phyloP scores from a whole-genome alignment of 2,329 filamentous ascomycete genomes.

The Alternaria novae-zelandiae region DNA sequence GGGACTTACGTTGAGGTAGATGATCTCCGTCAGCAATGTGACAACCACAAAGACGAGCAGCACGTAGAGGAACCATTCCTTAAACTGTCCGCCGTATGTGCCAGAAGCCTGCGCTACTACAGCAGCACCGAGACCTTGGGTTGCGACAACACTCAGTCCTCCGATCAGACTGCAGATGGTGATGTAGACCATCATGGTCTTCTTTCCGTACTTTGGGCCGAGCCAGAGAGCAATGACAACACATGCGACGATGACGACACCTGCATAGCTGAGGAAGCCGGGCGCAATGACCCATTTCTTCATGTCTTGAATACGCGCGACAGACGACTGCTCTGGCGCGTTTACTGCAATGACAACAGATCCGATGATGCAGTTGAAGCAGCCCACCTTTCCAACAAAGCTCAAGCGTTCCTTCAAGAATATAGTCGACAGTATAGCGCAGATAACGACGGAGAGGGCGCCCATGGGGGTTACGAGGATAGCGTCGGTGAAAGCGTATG shows the following conservation, averaged over 20 bases:
- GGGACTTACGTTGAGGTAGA: conserved; percentile 86
- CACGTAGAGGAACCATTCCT: conserved; percentile 96
- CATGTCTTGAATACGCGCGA: conserved; percentile 90
- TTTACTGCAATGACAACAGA: conserved; percentile 95
- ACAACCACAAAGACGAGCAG: conserved; percentile 86
- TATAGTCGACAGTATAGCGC: conserved; percentile 87
- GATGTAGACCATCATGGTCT: conserved; percentile 97
- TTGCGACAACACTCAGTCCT: conserved; percentile 91
- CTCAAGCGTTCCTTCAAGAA: conserved; percentile 95
- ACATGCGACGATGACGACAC: conserved; percentile 78
- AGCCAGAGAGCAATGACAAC: conserved; percentile 77
- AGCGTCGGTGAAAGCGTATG: conserved; percentile 95
- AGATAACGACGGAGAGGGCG: conserved; percentile 89
- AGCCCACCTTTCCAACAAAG: conserved; percentile 94
- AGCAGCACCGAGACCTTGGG: conserved; percentile 88
- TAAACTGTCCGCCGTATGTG: conserved; percentile 76
- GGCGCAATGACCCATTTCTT: conserved; percentile 83
- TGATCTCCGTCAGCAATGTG: conserved; percentile 92
- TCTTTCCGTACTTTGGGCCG: conserved; percentile 89
- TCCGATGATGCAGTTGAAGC: conserved; percentile 92
- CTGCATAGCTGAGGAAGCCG: conserved; percentile 84
- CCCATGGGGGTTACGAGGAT: conserved; percentile 93
- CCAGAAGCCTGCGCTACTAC: conserved; percentile 87
- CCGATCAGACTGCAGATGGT: conserved; percentile 95
- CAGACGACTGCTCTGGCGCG: conserved; percentile 83